Base-by-base conservation (phyloP, 2,329 filamentous ascomycete genomes). In the Aureobasidium sp. region DNA sequence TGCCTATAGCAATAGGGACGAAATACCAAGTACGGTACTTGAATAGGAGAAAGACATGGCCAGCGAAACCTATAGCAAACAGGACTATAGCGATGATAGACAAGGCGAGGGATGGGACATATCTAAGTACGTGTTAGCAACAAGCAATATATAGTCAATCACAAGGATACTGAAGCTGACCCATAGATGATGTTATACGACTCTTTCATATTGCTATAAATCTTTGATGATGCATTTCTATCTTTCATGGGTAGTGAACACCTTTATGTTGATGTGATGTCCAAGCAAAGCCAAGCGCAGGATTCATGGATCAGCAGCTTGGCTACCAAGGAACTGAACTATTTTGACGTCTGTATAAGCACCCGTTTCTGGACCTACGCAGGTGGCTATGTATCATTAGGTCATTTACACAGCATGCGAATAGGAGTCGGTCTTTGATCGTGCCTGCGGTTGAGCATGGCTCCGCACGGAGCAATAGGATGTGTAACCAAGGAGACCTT, bases 11-110 rank as follows among this genome's bases (percentile, higher is more conserved):
- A 27, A 82, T 73, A 9, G 78, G 75, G 46, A 74, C 66, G 65
- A 82, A 82, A 69, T 77, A 82, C 76, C 77, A 81, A 53, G 73
- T 75, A 32, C 74, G 73, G 61, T 75, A 69, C 44, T 72, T 71
- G 53, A 75, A 63, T 12, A 69, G 62, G 5, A 74, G 70, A 62
- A 65, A 67, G 5, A 73, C 64, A 66, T 82, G 78, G 24, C 46
- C 46, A 15, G 13, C 46, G 7, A 48, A n/a, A 7, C 46, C 46
- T 32, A 48, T 7, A 5, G 13, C 27, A n/a, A 48, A 48, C 9
- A 48, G 13, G 13, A 17, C 46, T 32, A 48, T 48, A n/a, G 46
- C 26, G 15, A 48, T 48, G 12, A 48, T 48, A 6, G 46, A 48
- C 3, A 48, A 13, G 4, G 9, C 46, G 6, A 48, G 46, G 6